Conservation (phyloP, 371 early-diverging fungal species). For the Mortierella sp. region DNA sequence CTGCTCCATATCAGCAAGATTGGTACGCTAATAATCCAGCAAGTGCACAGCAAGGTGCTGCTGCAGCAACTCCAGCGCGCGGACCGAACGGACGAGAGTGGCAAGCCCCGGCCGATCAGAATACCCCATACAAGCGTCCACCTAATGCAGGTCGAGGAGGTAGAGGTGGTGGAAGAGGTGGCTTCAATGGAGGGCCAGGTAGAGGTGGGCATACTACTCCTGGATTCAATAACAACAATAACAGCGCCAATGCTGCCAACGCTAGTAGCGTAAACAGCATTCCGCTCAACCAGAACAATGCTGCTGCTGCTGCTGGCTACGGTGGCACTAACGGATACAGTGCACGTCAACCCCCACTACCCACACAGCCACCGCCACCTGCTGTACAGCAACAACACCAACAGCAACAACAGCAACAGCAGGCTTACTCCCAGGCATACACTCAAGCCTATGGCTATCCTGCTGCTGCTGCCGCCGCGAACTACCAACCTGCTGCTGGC, state of each 20-base stretch:
- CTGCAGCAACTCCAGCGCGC: conserved; percentile 21
- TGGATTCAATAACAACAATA: conserved; percentile 22
- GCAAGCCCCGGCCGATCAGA: conserved; percentile 30
- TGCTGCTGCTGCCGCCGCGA: conserved; percentile 23
- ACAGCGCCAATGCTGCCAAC: background rate
- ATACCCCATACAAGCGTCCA: conserved; percentile 40
- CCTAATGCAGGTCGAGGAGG: conserved; percentile 39
- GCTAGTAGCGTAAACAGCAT: conserved; percentile 36
- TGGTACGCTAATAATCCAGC: conserved; percentile 36
- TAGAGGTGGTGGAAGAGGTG: conserved; percentile 40
- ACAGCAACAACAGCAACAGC: conserved; percentile 34
- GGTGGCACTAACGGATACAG: conserved; percentile 28
- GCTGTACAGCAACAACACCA: conserved; percentile 47
- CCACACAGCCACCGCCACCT: conserved; percentile 43
- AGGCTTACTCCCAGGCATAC: conserved; percentile 40
- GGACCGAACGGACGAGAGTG: conserved; percentile 40
- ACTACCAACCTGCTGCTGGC: conserved; percentile 30
- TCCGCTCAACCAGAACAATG: conserved; percentile 40
- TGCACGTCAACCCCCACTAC: conserved; percentile 49
- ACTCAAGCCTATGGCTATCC: conserved; percentile 49
- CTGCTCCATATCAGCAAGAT: conserved; percentile 43
- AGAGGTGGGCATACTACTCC: conserved; percentile 45
- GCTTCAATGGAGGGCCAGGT: conserved; percentile 26
- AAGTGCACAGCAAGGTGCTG: conserved; percentile 18
- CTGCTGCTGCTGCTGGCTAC: conserved; percentile 17